Percentiles rank a stretch among this genome's conserved stretches.
These are phyloP conservation scores for Rhodotorula taiwanensis DNA, from an alignment of 768 basidiomycete genomes.

Conservation along the genomic window DNA sequence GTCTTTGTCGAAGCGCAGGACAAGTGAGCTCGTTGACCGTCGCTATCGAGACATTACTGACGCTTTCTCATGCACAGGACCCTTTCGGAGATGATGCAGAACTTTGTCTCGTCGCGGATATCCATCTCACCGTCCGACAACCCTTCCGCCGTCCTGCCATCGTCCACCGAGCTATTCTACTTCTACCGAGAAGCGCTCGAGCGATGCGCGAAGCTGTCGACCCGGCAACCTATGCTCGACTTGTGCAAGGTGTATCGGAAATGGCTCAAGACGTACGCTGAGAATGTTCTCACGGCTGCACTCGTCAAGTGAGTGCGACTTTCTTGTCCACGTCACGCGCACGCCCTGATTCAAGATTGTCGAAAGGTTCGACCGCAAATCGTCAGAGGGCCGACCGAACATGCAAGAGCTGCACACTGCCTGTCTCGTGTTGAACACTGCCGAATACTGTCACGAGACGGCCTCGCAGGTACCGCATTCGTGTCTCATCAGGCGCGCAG, in stretches of 20 bases:
- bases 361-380: conserved; percentile 52
- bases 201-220: conserved; percentile 84
- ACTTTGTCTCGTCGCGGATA: conserved; percentile 53
- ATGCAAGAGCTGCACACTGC: conserved; percentile 67
- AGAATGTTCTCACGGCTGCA: conserved; percentile 73
- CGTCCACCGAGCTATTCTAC: conserved; percentile 93
- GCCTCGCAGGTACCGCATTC: conserved; percentile 63
- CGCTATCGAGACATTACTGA: too few relatives aligned
- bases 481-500: neutral
- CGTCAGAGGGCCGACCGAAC: conserved; percentile 73
- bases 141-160: conserved; percentile 64
- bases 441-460: conserved; percentile 92
- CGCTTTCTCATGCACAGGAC: conserved; percentile 51
- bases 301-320: conserved; percentile 59
- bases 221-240: conserved; percentile 73
- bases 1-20: conserved; percentile 96
- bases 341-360: too few relatives aligned
- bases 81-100: conserved; percentile 80
- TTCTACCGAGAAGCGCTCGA: conserved; percentile 94
- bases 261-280: conserved; percentile 93
- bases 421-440: conserved; percentile 89
- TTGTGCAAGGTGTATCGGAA: conserved; percentile 76
- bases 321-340: too few relatives aligned
- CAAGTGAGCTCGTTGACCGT: too few relatives aligned
- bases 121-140: conserved; percentile 34